Base-by-base conservation (phyloP, 1,284 basidiomycete genomes). In the Tylopilus orsonianus region DNA sequence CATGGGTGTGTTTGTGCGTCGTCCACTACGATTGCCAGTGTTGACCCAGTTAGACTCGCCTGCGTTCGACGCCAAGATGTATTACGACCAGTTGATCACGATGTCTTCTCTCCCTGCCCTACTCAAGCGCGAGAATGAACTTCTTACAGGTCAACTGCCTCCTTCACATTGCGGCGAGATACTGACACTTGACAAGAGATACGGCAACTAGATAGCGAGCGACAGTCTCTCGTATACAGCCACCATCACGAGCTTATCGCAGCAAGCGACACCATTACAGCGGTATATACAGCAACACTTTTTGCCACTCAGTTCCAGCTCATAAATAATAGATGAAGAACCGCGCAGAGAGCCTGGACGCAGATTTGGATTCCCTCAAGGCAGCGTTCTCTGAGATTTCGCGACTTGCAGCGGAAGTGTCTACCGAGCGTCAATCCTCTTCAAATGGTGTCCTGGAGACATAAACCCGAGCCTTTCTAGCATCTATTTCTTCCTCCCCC, bases 221-320 rank as follows among this genome's bases (percentile, higher is more conserved):
- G 91, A 26, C 93, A 96, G 65, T 89, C 88, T 18, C 72, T 96
- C 32, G 93, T 96, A 4, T 96, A 96, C 65, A 94, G 96, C 57
- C 93, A 96, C 60, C 93, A 96, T 61, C 92, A 94, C 56, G 93
- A 96, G 60, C 81, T 96, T 18, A 93, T 96, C 40, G 88, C 90
- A 1, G 93, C 93, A 1, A 91, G 87, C 55, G 91, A 93, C 59
- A 96, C 93, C 6, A 95, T 96, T 54, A 82, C 84, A 50, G 83
- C 86, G 19, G 91, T 93, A 69, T 36, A 83, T 65, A 12, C n/a
- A 48, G n/a, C 29, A 33, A 9, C 22, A 18, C 32, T 32, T 26
- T 20, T 6, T n/a, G 33, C 41, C 1, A 23, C 27, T 14, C 33
- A 9, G 22, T 39, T 26, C 37, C 40, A 41, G 46, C 38, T 8